These are phyloP conservation scores for Pseudevernia furfuracea DNA, from an alignment of 495 filamentous ascomycete genomes.

Conservation along the genomic window DNA sequence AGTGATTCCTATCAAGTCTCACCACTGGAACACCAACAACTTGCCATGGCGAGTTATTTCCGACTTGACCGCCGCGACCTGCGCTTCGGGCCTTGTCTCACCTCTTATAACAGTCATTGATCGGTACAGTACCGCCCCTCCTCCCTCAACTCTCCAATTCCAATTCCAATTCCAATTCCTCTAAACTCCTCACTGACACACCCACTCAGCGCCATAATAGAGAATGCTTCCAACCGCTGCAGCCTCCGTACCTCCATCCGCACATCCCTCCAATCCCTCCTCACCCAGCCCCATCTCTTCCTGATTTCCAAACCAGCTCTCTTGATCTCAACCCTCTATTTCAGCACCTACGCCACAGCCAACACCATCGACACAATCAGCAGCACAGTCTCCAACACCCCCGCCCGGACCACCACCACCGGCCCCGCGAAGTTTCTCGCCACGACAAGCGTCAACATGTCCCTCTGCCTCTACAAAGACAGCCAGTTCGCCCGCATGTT, in stretches of 20 bases:
- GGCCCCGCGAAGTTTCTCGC: conserved; percentile 77
- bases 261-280: conserved; percentile 52
- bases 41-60: conserved; percentile 59
- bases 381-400: conserved; percentile 52
- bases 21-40: conserved; percentile 70
- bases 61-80: conserved; percentile 66
- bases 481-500: conserved; percentile 78
- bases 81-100: conserved; percentile 75
- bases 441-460: conserved; percentile 77
- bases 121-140: conserved; percentile 45
- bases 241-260: conserved; percentile 62
- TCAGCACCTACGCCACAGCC: conserved; percentile 82
- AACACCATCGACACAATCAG: conserved; percentile 78
- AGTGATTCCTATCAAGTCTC: conserved; percentile 21
- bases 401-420: conserved; percentile 55
- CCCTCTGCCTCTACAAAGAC: conserved; percentile 90
- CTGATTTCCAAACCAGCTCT: conserved; percentile 74
- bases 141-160: conserved; percentile 2
- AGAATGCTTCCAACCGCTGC: conserved; percentile 79
- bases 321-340: conserved; percentile 83
- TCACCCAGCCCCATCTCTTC: conserved; percentile 61
- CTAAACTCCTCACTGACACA: conserved; percentile 20
- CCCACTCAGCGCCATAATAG: conserved; percentile 71
- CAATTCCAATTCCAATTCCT: no score
- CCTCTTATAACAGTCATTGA: conserved; percentile 89